These are phyloP conservation scores for Lasiosphaeria hispida DNA, from an alignment of 495 filamentous ascomycete genomes.

Conservation along the genomic window DNA sequence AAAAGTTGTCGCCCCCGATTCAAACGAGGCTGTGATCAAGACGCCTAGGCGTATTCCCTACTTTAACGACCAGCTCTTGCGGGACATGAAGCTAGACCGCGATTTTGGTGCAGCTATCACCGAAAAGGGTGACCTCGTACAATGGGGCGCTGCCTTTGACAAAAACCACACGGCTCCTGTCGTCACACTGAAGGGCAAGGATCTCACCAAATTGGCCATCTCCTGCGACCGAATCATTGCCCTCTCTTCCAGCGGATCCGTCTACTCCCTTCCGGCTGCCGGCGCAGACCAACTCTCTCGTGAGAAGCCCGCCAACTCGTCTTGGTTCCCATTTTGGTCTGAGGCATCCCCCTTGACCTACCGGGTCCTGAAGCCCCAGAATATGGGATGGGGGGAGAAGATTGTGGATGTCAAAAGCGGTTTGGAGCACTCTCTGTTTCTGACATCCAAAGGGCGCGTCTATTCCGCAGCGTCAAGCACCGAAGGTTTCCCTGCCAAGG, in stretches of 20 bases:
- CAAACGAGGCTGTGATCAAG: constrained; percentile 71
- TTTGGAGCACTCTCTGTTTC: constrained; percentile 77
- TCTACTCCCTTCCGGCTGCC: constrained; percentile 85
- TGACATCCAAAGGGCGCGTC: constrained; percentile 82
- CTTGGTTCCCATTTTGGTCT: constrained; percentile 80
- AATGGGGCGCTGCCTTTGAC: constrained; percentile 84
- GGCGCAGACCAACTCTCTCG: constrained; percentile 63
- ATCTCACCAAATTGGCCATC: constrained; percentile 66
- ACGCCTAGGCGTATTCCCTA: constrained; percentile 73
- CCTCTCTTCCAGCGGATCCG: constrained; percentile 69
- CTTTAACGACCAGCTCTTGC: constrained; percentile 80
- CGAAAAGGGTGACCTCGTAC: constrained; percentile 83
- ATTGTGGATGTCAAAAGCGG: constrained; percentile 71
- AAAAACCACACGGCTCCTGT: constrained; percentile 49
- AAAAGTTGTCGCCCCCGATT: constrained; percentile 79
- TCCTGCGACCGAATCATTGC: constrained; percentile 82
- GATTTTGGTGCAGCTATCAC: constrained; percentile 85
- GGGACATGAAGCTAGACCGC: constrained; percentile 82
- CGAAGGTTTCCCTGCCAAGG: constrained; percentile 71
- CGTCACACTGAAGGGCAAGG: constrained; percentile 76
- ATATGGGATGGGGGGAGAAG: constrained; percentile 69
- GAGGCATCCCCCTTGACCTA: constrained; percentile 55
- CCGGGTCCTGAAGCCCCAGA: constrained; percentile 63
- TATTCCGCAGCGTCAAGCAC: constrained; percentile 81
- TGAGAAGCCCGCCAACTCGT: constrained; percentile 56